Percentiles rank a stretch among this genome's conserved stretches.
Evolutionary conservation across 345 rosid species (phyloP).

Genomic region (Populus davidiana): DNA sequence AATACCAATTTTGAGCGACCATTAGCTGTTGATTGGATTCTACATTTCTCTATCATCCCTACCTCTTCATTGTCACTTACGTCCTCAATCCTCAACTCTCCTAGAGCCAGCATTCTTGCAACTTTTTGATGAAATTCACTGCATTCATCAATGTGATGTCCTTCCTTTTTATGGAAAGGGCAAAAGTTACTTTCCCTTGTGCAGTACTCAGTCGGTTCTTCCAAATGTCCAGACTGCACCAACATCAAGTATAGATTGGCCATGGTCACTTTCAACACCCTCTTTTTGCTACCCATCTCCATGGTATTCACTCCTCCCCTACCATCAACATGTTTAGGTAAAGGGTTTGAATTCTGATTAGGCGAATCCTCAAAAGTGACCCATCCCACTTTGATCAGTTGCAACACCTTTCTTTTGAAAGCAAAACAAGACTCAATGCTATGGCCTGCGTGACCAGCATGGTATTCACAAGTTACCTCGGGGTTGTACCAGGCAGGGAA

Average conservation of each 20-base stretch:
- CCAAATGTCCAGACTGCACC: accelerated
- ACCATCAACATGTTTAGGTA: not conserved
- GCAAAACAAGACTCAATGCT: no score
- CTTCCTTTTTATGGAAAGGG: not conserved
- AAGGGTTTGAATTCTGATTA: not conserved
- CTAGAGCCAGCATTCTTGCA: accelerated
- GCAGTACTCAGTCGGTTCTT: accelerated
- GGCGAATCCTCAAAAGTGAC: not conserved
- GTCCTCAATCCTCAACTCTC: not conserved
- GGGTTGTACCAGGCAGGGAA: no score
- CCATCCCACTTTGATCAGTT: not conserved
- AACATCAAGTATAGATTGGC: accelerated
- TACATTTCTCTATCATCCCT: no score
- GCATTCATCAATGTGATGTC: not conserved
- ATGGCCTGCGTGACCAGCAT: no score
- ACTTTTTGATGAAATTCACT: not conserved
- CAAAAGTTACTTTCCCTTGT: accelerated
- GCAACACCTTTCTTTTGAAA: no score
- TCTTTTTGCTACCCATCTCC: accelerated
- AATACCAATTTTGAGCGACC: no score
- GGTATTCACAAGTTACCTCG: no score
- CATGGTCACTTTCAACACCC: not conserved
- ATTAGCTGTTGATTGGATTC: no score
- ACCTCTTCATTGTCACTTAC: no score
- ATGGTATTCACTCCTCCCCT: accelerated